Evolutionary conservation across 2,329 filamentous ascomycete genomes (phyloP).

Genomic region (Diplodia corticola): DNA sequence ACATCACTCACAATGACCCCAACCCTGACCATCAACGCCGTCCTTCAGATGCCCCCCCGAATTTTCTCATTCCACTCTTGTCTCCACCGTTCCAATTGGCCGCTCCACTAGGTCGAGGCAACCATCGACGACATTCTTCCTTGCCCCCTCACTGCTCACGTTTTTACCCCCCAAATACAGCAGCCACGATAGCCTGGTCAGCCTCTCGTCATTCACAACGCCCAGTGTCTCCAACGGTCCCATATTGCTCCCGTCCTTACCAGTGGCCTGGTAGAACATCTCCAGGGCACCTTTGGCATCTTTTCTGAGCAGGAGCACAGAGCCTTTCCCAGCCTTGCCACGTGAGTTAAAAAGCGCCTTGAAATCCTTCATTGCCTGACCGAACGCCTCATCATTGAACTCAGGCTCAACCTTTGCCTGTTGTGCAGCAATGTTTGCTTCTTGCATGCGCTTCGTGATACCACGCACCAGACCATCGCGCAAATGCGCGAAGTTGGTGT

Average conservation of each 20-base stretch:
- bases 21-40: not conserved
- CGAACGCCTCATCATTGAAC: conserved; percentile 74
- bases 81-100: conserved; percentile 82
- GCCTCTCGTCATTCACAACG: conserved; percentile 71
- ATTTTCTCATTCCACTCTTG: conserved; percentile 61
- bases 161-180: conserved; percentile 85
- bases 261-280: conserved; percentile 62
- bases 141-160: conserved; percentile 80
- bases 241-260: conserved; percentile 42
- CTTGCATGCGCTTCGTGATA: conserved; percentile 71
- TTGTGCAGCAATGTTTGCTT: conserved; percentile 51
- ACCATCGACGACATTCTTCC: conserved; percentile 81
- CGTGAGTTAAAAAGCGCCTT: conserved; percentile 79
- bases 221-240: conserved; percentile 63
- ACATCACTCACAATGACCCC: not conserved
- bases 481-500: conserved; percentile 91
- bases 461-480: conserved; percentile 88
- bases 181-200: conserved; percentile 82
- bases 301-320: conserved; percentile 72
- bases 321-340: conserved; percentile 73
- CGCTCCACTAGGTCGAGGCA: conserved; percentile 85
- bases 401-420: conserved; percentile 41
- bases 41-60: not conserved
- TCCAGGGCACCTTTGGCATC: conserved; percentile 57
- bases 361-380: conserved; percentile 72